Base-by-base conservation (phyloP, 2,329 filamentous ascomycete genomes). In the Fonsecaea pedrosoi region DNA sequence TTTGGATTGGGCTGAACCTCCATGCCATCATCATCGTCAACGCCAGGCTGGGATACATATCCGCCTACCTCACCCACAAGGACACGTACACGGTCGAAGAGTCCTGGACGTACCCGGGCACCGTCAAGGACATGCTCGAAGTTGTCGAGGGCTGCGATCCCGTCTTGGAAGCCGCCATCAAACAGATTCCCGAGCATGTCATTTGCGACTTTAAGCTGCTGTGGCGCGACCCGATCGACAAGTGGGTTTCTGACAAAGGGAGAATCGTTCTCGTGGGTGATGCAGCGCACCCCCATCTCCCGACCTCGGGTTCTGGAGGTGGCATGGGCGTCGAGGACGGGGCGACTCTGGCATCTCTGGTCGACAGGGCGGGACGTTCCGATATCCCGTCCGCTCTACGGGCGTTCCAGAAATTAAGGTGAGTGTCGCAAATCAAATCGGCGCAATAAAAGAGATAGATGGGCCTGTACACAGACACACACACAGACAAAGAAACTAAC, bases 41-140 rank as follows among this genome's bases (percentile, higher is more conserved):
- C 12, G 25, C 85, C 62, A 85, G 86, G 72, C 38, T 42, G 12
- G 54, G 54, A 21, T 57, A 21, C 9, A 34, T 34, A 7, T 37
- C 32, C 3, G 34, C 32, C n/a, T 21, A 13, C 35, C 35, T 40
- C 18, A 37, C 30, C 12, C 13, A 40, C 18, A 18, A 82, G 62
- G 85, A 86, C 69, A 79, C 82, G 60, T 80, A 81, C 66, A 81
- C 86, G 68, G 85, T 86, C 62, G 79, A 84, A 64, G 84, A 87
- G 74, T 84, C 82, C 0, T 86, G 83, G 83, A 82, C 79, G 2
- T 84, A 85, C 67, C 82, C 83, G 0, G 83, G 82, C 2, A 82
- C 82, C 48, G 75, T 84, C 0, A 79, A 82, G 54, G 84, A 86
- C 48, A 83, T 85, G 0, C 78, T 80, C 64, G 77, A 82, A 62